Evolutionary conservation across 1,284 basidiomycete species (phyloP).

Genomic region (Ceratobasidium sp.): DNA sequence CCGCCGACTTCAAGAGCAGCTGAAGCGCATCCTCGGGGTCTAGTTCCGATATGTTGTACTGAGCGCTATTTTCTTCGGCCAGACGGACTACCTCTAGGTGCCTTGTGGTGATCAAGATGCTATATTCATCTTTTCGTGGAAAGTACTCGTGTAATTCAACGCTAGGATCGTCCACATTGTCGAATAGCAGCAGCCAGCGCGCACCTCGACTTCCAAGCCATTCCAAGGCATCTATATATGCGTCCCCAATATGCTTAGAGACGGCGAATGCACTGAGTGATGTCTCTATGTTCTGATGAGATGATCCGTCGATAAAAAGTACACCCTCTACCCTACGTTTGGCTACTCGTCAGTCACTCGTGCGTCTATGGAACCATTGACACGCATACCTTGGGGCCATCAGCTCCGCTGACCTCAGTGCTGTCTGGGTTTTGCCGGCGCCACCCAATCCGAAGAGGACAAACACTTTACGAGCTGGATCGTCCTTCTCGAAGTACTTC

Average conservation of each 20-base stretch:
- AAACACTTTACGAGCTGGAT: constrained; percentile 8
- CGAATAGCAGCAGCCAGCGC: constrained; percentile 32
- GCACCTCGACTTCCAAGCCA: neutral
- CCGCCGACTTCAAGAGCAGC: neutral
- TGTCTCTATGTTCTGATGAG: neutral
- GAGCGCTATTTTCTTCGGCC: neutral
- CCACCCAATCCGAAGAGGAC: constrained; percentile 28
- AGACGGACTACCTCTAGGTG: neutral
- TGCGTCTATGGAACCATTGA: no score
- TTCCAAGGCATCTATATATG: neutral
- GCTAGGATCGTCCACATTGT: constrained; percentile 27
- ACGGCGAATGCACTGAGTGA: neutral
- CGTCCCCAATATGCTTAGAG: neutral
- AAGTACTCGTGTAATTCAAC: constrained; percentile 8
- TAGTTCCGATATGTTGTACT: constrained; percentile 24
- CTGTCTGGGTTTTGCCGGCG: constrained; percentile 32
- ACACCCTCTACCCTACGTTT: constrained; percentile 5
- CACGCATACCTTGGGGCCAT: neutral
- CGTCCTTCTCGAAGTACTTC: no score
- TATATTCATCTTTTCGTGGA: neutral
- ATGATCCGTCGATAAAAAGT: constrained; percentile 26
- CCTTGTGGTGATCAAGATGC: constrained; percentile 24
- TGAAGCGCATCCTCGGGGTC: constrained; percentile 5
- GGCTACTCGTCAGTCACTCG: no score
- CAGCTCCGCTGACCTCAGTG: neutral